These are phyloP conservation scores for Neurospora terricola DNA, from an alignment of 495 filamentous ascomycete genomes.

Conservation along the genomic window DNA sequence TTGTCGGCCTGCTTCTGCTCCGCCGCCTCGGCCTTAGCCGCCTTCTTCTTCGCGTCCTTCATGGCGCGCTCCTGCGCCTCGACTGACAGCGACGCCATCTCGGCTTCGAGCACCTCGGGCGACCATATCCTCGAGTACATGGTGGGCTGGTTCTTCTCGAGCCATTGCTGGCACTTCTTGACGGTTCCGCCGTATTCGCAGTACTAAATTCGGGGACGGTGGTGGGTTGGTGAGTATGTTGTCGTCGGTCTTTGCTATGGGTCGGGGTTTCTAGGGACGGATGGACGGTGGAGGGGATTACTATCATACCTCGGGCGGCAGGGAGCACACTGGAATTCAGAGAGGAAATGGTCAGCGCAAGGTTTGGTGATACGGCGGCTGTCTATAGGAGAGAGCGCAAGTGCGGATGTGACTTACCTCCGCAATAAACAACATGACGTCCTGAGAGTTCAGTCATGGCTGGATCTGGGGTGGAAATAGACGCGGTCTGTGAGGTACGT, in stretches of 20 bases:
- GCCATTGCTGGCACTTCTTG: constrained; percentile 97
- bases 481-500: neutral
- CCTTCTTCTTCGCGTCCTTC: constrained; percentile 83
- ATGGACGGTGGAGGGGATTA: constrained; percentile 4
- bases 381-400: constrained; percentile 17
- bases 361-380: constrained; percentile 4
- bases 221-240: neutral
- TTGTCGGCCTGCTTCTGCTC: constrained; percentile 70
- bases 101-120: constrained; percentile 71
- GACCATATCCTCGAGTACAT: constrained; percentile 76
- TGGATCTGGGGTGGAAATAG: neutral
- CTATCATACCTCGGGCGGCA: constrained; percentile 79
- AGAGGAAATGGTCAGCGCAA: neutral
- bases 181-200: constrained; percentile 97
- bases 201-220: constrained; percentile 50
- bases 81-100: constrained; percentile 72
- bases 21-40: constrained; percentile 76
- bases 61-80: constrained; percentile 85
- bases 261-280: neutral
- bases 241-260: neutral
- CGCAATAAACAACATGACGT: constrained; percentile 24
- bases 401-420: constrained; percentile 14
- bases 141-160: constrained; percentile 60
- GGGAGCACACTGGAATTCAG: constrained; percentile 62
- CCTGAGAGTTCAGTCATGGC: constrained; percentile 21